Evolutionary conservation across 208 protist genomes (phyloP).

Genomic region (Leishmania braziliensis): DNA sequence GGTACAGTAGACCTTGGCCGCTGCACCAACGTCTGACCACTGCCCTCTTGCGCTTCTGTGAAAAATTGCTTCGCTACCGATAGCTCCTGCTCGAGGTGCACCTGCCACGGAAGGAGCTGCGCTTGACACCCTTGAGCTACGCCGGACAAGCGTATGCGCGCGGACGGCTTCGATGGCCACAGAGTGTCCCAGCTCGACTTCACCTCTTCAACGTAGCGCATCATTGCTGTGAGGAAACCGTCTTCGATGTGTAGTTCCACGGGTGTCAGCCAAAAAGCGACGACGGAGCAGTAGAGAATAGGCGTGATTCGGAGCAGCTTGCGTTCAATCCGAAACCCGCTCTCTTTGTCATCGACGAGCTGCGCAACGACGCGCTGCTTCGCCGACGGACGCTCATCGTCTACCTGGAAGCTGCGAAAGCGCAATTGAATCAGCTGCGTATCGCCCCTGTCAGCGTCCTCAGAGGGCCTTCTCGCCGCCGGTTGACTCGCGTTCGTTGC

Average conservation of each 20-base stretch:
- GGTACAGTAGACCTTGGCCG: background rate
- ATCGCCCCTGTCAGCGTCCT: slow-evolving; percentile 32
- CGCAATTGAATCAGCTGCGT: slow-evolving; percentile 55
- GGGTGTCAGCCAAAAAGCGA: slow-evolving; percentile 38
- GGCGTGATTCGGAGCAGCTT: slow-evolving; percentile 61
- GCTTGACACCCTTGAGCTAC: slow-evolving; percentile 7
- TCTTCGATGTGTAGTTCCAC: slow-evolving; percentile 79
- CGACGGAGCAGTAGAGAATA: slow-evolving; percentile 55
- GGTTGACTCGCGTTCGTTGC: background rate
- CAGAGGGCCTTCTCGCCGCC: background rate
- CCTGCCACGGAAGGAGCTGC: slow-evolving; percentile 4
- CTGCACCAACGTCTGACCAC: background rate
- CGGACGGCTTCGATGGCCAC: background rate
- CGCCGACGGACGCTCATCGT: slow-evolving; percentile 64
- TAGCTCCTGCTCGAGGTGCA: background rate
- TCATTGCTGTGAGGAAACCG: slow-evolving; percentile 58
- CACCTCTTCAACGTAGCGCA: slow-evolving; percentile 47
- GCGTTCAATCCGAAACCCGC: slow-evolving; percentile 45
- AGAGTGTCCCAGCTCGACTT: slow-evolving; percentile 22
- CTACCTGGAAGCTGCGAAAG: slow-evolving; percentile 57
- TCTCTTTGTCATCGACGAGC: slow-evolving; percentile 44
- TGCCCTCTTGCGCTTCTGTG: background rate
- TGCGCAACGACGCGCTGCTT: slow-evolving; percentile 72
- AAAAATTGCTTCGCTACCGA: background rate
- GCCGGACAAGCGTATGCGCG: background rate